Evolutionary conservation across 2,329 filamentous ascomycete genomes (phyloP).

Genomic region (Claviceps pusilla): DNA sequence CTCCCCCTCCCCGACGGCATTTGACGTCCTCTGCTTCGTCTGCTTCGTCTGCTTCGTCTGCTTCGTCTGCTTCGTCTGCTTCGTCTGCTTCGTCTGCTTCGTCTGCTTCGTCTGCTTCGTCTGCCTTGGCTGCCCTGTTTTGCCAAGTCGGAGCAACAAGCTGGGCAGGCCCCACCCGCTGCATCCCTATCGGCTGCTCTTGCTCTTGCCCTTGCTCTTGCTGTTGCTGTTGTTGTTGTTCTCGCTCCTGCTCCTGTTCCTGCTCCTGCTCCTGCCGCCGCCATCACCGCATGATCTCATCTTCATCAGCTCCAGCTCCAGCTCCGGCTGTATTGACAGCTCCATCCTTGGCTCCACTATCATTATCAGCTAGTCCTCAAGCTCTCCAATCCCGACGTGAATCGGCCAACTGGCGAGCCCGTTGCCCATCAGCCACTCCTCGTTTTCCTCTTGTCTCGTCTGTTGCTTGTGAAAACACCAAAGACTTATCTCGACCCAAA

Average conservation of each 20-base stretch:
- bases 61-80: too few relatives aligned
- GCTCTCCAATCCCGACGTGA: not conserved
- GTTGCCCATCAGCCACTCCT: not conserved
- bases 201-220: too few relatives aligned
- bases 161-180: not conserved
- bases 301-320: not conserved
- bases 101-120: too few relatives aligned
- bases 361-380: not conserved
- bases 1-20: not conserved
- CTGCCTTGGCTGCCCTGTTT: not conserved
- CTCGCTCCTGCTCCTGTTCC: not conserved
- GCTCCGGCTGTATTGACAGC: not conserved
- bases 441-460: not conserved
- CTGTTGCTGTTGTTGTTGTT: too few relatives aligned
- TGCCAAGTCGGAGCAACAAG: not conserved
- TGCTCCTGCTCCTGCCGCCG: not conserved
- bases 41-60: too few relatives aligned
- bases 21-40: not conserved
- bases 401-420: not conserved
- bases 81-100: not conserved
- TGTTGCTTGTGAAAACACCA: not conserved
- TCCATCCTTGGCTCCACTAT: not conserved
- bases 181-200: not conserved
- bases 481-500: not conserved
- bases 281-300: not conserved